Conservation (phyloP, 2,329 filamentous ascomycete genomes). For the Pseudocercospora crystallina region DNA sequence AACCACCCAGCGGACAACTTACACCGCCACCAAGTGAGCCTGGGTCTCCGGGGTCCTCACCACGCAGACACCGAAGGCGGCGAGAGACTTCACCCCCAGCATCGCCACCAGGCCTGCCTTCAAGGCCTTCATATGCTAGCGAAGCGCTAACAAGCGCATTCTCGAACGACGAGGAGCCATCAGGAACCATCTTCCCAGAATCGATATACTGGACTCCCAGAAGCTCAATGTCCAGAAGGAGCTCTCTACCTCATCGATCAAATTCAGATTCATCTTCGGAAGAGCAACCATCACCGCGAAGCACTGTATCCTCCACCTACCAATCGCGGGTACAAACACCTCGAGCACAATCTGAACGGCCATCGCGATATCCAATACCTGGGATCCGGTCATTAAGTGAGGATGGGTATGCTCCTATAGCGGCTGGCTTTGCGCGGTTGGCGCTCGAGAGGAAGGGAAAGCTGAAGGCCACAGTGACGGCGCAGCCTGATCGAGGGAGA, state of each 20-base stretch:
- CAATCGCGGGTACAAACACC: background rate
- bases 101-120: too few species aligned
- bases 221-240: too few species aligned
- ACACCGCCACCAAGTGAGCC: too few species aligned
- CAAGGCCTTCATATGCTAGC: background rate
- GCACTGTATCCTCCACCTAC: background rate
- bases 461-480: background rate
- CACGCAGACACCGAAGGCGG: too few species aligned
- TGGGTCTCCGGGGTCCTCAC: too few species aligned
- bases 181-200: background rate
- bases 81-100: background rate
- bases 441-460: background rate
- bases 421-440: conserved; percentile 11
- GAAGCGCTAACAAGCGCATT: conserved; percentile 5
- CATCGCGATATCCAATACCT: background rate
- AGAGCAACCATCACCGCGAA: background rate
- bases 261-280: background rate
- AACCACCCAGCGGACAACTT: too few species aligned
- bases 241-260: background rate
- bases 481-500: background rate
- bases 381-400: conserved; percentile 1
- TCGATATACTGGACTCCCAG: background rate
- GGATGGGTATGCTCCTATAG: conserved; percentile 13
- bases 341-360: background rate
- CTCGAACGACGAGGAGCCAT: background rate